phyloP scores from a whole-genome alignment of 768 basidiomycete species.

The Pleurotus tuber-regium region DNA sequence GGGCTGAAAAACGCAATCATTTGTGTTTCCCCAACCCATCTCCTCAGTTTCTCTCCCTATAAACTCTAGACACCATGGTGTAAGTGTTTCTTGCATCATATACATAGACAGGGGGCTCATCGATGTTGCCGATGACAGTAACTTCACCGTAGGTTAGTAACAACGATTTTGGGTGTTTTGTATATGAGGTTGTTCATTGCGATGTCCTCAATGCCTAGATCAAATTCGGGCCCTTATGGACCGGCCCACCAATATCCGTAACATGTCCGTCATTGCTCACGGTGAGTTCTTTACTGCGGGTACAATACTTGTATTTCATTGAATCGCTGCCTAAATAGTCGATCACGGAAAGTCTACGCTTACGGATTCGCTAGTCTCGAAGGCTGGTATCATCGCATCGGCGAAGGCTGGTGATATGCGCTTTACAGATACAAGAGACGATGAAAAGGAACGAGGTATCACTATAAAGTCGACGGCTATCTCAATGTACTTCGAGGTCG shows the following conservation, averaged over 20 bases:
- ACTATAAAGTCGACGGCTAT: conserved; percentile 99
- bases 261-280: conserved; percentile 93
- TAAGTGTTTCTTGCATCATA: conserved; percentile 40
- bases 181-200: neutral
- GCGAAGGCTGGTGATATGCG: conserved; percentile 96
- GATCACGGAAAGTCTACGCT: conserved; percentile 99
- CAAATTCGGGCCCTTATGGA: conserved; percentile 90
- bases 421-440: conserved; percentile 95
- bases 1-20: conserved; percentile 6
- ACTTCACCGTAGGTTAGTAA: conserved; percentile 83
- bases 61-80: conserved; percentile 74
- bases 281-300: conserved; percentile 44
- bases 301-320: conserved; percentile 11
- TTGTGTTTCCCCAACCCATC: conserved; percentile 3
- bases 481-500: conserved; percentile 98
- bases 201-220: conserved; percentile 42
- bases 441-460: conserved; percentile 99
- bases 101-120: conserved; percentile 24
- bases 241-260: conserved; percentile 87
- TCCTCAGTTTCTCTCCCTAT: conserved; percentile 24
- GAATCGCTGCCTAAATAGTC: conserved; percentile 53
- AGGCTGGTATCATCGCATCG: conserved; percentile 97
- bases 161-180: conserved; percentile 1
- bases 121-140: conserved; percentile 46
- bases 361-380: conserved; percentile 97